Percentiles rank a stretch among this genome's conserved stretches.
Conservation (phyloP, 2,329 filamentous ascomycete genomes). For the Hypoxylon rubiginosum region DNA sequence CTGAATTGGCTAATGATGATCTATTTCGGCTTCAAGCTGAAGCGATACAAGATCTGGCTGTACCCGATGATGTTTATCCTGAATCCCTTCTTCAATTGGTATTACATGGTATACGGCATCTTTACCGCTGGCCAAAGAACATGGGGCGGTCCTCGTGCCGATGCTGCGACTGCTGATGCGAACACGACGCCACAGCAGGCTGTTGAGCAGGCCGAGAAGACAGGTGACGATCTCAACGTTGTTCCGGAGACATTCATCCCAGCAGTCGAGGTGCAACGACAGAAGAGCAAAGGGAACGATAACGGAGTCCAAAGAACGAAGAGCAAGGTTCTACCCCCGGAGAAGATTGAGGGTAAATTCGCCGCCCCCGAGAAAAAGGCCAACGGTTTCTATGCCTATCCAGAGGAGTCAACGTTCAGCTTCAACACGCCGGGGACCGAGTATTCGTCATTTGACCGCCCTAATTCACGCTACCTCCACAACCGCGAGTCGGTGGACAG, state of each 20-base stretch:
- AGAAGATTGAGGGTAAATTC: slow-evolving; percentile 83
- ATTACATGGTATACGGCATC: slow-evolving; percentile 97
- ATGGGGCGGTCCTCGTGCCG: slow-evolving; percentile 93
- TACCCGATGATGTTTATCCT: slow-evolving; percentile 96
- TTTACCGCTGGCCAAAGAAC: slow-evolving; percentile 94
- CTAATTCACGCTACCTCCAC: slow-evolving; percentile 62
- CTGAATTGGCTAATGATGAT: slow-evolving; percentile 97
- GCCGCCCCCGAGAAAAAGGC: slow-evolving; percentile 76
- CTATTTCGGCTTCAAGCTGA: slow-evolving; percentile 90
- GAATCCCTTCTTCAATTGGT: slow-evolving; percentile 98
- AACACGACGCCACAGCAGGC: slow-evolving; percentile 84
- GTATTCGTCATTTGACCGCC: slow-evolving; percentile 48
- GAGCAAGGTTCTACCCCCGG: slow-evolving; percentile 78
- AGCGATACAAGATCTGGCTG: slow-evolving; percentile 92
- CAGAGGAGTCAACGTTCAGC: slow-evolving; percentile 76
- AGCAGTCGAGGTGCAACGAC: slow-evolving; percentile 63
- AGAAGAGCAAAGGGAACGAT: slow-evolving; percentile 48
- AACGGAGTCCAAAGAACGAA: slow-evolving; percentile 61
- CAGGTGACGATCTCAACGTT: slow-evolving; percentile 90
- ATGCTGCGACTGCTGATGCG: slow-evolving; percentile 84
- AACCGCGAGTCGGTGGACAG: slow-evolving; percentile 77
- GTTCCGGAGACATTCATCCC: slow-evolving; percentile 86
- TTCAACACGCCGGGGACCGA: slow-evolving; percentile 55
- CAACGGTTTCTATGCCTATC: slow-evolving; percentile 77
- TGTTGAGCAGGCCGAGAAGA: slow-evolving; percentile 82